Evolutionary conservation across 139 green algal genomes (phyloP), one percentile per base, ranked within the genome.

Genomic region (Eudorina sp.): DNA sequence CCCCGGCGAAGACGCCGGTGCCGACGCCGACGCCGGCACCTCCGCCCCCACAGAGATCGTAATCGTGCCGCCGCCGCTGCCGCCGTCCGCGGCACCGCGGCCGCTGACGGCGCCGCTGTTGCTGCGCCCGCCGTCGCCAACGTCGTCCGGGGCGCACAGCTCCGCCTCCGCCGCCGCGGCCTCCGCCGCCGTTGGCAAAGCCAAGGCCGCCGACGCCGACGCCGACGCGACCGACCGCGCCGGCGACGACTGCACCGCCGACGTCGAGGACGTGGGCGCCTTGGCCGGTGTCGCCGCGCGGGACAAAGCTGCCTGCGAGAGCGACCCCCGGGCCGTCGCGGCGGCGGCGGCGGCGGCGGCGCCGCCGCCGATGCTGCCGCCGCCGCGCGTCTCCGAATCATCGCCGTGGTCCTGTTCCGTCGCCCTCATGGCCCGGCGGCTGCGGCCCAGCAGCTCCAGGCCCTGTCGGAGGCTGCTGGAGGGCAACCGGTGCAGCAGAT

Each of bases 361-460:
- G 66, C 31, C 66, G 66, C 64, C 31, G 64, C 66, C 66, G 36
- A 31, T 18, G 31, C 38, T 75, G 66, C 31, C 14, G 66, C 31
- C 31, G 66, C 2, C 36, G 55, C 55, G 55, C 14, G 4, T 66
- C 66, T 75, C 31, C 36, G 6, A 31, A 48, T 5, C 62, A 3
- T 72, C 21, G 6, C 62, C 14, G 21, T 7, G 62, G 16, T 38
- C 62, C 62, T 25, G 38, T n/a, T n/a, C n/a, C 19, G 66, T 27
- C 8, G 21, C 14, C 34, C 34, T 40, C 13, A 79, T 53, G 19
- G 4, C 40, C 6, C 70, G 70, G 40, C 70, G 70, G 19, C 38
- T 79, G 70, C 70, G 70, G 21, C 40, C 70, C 70, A 79, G 14
- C 5, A 79, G 38, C 38, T 79, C 70, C 40, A 79, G 40, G 25